A percentile compares a stretch with the other conserved stretches of the same genome.
phyloP scores from a whole-genome alignment of 148 eudicot genomes.

The Persicaria tinctoria region DNA sequence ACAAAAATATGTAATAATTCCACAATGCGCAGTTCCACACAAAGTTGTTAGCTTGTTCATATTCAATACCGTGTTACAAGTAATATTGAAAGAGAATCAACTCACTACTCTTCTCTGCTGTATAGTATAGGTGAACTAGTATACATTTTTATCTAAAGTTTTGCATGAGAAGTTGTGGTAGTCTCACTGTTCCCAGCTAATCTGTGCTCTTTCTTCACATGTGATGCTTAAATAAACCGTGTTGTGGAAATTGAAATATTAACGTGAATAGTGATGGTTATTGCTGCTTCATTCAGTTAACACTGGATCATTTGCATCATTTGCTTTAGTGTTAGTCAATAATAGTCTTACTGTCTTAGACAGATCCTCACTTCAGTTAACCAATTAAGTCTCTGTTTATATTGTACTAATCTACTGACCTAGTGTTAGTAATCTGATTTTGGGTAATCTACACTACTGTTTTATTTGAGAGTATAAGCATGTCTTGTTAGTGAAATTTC shows the following conservation, averaged over 20 bases:
- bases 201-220: not conserved
- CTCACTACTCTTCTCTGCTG: not conserved
- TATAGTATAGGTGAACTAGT: not conserved
- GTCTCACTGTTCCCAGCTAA: not conserved
- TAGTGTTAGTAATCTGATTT: no score
- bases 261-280: not conserved
- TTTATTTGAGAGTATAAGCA: not conserved
- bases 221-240: not conserved
- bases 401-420: no score
- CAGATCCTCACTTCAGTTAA: not conserved
- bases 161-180: not conserved
- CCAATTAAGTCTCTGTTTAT: no score
- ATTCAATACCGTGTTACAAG: not conserved
- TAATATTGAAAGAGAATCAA: not conserved
- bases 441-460: not conserved
- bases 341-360: not conserved
- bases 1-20: no score
- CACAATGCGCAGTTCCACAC: no score
- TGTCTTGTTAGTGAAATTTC: not conserved
- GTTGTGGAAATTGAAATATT: not conserved
- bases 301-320: not conserved
- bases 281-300: not conserved
- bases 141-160: not conserved
- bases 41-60: no score
- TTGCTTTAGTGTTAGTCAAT: not conserved